A percentile compares a stretch with the other conserved stretches of the same genome.
Conservation (phyloP, 2,329 filamentous ascomycete genomes). For the Westerdykella aurantiaca region DNA sequence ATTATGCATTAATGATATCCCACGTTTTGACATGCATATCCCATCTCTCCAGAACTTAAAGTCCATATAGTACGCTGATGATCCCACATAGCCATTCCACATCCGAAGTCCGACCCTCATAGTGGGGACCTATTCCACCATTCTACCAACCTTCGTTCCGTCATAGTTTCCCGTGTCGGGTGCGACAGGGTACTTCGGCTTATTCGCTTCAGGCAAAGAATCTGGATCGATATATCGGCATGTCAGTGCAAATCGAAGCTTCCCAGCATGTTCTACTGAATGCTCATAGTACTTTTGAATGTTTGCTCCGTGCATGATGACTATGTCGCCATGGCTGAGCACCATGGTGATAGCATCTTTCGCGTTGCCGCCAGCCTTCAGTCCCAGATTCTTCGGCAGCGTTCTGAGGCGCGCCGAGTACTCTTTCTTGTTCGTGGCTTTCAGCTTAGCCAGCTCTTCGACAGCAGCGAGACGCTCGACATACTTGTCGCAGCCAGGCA, state of each 20-base stretch:
- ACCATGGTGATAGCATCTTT: constrained; percentile 42
- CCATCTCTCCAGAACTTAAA: too few species aligned
- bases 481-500: constrained; percentile 30
- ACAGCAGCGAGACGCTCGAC: constrained; percentile 30
- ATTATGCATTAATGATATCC: too few species aligned
- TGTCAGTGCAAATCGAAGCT: constrained; percentile 53
- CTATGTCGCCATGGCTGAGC: constrained; percentile 58
- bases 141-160: constrained; percentile 12
- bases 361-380: constrained; percentile 26
- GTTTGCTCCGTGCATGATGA: constrained; percentile 56
- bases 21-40: too few species aligned
- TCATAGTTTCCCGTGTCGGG: constrained; percentile 35
- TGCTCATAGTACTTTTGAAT: constrained; percentile 60
- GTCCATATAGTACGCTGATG: too few species aligned
- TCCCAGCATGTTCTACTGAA: constrained; percentile 47
- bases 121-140: neutral
- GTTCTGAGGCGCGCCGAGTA: constrained; percentile 26
- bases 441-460: constrained; percentile 21
- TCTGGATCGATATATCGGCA: constrained; percentile 48
- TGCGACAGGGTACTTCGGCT: constrained; percentile 35
- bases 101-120: too few species aligned
- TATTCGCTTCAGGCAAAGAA: constrained; percentile 38
- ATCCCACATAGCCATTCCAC: too few species aligned
- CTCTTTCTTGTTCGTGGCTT: constrained; percentile 9
- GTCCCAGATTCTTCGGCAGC: constrained; percentile 34